These are phyloP conservation scores for Raphanus sativus DNA, from an alignment of 345 rosid species.

Conservation along the genomic window DNA sequence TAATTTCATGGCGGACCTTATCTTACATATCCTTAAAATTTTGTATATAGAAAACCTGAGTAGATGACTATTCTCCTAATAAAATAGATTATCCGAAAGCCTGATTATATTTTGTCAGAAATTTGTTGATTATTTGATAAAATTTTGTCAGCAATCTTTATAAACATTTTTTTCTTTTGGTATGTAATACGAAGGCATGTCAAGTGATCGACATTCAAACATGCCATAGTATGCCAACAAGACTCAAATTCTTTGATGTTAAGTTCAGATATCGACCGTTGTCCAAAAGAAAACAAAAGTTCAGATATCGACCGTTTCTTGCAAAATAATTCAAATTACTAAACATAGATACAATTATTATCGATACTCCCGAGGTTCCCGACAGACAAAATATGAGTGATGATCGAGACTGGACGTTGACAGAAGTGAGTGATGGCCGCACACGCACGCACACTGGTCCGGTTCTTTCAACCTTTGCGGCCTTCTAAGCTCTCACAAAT, in stretches of 20 bases:
- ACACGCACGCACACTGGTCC: conserved; percentile 23
- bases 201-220: conserved; percentile 5
- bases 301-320: conserved; percentile 15
- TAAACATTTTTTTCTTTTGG: background rate
- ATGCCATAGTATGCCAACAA: background rate
- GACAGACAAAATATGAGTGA: conserved; percentile 16
- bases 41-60: background rate
- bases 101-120: background rate
- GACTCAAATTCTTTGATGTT: background rate
- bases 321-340: conserved; percentile 1
- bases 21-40: background rate
- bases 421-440: conserved; percentile 17
- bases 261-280: conserved; percentile 12
- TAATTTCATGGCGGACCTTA: background rate
- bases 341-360: background rate
- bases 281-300: background rate
- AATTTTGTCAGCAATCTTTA: background rate
- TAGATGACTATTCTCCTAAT: background rate
- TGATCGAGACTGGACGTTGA: conserved; percentile 11
- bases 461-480: conserved; percentile 42
- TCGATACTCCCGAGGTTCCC: background rate
- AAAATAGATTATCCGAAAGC: background rate
- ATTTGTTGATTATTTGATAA: background rate
- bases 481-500: conserved; percentile 34
- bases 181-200: background rate